A percentile compares a stretch with the other conserved stretches of the same genome.
Conservation (phyloP, 2,329 filamentous ascomycete species). For the Dactylonectria estremocensis region DNA sequence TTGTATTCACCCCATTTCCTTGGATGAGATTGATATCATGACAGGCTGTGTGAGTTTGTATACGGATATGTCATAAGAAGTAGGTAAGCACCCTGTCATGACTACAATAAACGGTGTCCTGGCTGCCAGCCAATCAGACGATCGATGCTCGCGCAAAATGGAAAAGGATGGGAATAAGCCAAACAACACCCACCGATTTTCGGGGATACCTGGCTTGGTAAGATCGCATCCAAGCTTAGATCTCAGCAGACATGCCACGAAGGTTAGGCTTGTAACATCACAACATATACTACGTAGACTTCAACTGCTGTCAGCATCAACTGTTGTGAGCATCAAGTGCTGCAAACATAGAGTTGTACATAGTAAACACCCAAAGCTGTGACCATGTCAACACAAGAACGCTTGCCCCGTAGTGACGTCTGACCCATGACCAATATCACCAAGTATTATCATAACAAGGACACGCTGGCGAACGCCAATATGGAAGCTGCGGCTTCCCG, state of each 20-base stretch:
- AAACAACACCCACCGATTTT: background rate
- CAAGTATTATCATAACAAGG: conserved; percentile 14
- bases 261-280: background rate
- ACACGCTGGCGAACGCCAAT: conserved; percentile 19
- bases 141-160: background rate
- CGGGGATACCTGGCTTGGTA: background rate
- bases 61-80: background rate
- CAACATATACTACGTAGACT: no score
- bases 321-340: background rate
- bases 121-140: background rate
- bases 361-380: background rate
- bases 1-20: background rate
- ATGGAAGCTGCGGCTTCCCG: conserved; percentile 10
- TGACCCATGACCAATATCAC: conserved; percentile 1
- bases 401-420: conserved; percentile 27
- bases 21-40: background rate
- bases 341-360: background rate
- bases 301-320: background rate
- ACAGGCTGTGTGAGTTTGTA: background rate
- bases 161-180: background rate
- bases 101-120: background rate
- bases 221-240: background rate
- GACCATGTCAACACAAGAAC: conserved; percentile 6
- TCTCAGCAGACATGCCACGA: background rate
- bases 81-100: background rate